Percentiles rank a stretch among this genome's conserved stretches.
Conservation (phyloP, 352 stramenopile genomes). For the Phytophthora cryptogea region DNA sequence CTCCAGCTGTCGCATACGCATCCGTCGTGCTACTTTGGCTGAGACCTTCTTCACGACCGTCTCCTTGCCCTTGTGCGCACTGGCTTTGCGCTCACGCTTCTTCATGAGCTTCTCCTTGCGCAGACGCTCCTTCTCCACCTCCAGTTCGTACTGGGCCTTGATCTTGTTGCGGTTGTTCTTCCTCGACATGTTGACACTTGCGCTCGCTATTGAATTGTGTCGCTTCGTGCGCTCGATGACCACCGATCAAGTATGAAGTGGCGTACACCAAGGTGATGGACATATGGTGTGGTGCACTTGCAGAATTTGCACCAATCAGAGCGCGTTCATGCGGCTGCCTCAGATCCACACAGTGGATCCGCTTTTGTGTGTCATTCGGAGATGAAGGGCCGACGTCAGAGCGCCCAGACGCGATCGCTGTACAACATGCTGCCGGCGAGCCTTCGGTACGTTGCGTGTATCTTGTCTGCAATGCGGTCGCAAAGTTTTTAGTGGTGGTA, state of each 20-base stretch:
- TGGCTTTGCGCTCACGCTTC: conserved; percentile 76
- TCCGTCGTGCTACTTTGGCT: conserved; percentile 70
- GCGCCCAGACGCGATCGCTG: conserved; percentile 23
- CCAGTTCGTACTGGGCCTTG: conserved; percentile 81
- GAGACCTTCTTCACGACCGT: conserved; percentile 79
- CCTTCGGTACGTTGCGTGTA: conserved; percentile 32
- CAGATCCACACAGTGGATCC: conserved; percentile 20
- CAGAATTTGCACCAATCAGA: conserved; percentile 21
- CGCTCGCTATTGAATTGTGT: conserved; percentile 5
- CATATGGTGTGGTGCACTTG: too few species aligned
- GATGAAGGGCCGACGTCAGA: conserved; percentile 37
- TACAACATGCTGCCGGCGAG: conserved; percentile 37
- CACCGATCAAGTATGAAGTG: conserved; percentile 9
- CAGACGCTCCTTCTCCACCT: conserved; percentile 73
- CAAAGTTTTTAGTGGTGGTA: conserved; percentile 1
- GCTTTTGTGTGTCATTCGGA: conserved; percentile 1
- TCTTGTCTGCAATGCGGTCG: neutral
- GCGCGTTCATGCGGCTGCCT: neutral
- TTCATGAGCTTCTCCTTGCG: conserved; percentile 76
- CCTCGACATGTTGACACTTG: conserved; percentile 52
- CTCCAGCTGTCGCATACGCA: conserved; percentile 61
- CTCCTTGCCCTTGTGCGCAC: conserved; percentile 46
- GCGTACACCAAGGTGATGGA: neutral
- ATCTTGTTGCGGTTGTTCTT: conserved; percentile 85
- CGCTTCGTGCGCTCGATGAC: conserved; percentile 18